Base-by-base conservation (phyloP, 169 alveolate species). In the Plasmodium relictum region DNA sequence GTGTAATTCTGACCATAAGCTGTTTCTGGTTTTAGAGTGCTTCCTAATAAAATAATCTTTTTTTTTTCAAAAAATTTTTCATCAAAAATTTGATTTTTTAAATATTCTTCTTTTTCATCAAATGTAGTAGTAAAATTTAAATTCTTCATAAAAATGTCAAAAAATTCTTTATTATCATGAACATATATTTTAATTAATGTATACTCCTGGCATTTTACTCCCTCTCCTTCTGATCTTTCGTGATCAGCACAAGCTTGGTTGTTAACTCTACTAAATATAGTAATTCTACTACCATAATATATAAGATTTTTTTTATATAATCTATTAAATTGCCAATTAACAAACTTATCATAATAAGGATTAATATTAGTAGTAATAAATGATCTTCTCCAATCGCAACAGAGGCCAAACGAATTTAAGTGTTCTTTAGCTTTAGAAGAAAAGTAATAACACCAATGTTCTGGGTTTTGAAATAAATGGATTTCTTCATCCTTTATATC, bases 11-110 rank as follows among this genome's bases (percentile, higher is more conserved):
- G 99, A 0, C 99, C 99, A 93, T 98, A 99, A 98, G 98, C 98
- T 66, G 99, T 99, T 94, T 99, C 99, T 20, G 99, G 99, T 89
- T 99, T 97, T 88, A 99, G 93, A 0, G 99, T 99, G 2, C 99
- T 99, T 6, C 99, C 99, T 16, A 98, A 98, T 71, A 98, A 92
- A 93, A 87, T 63, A 6, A 73, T 58, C 44, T 69, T 72, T 62
- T 66, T 59, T 31, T 63, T 65, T 48, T 31, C 45, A 48, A 71
- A 59, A 58, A 63, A 71, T 2, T 48, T 39, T 26, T 41, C 61
- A 22, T 44, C 76, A 31, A 39, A 65, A 20, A 88, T 78, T 20
- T 66, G n/a, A 39, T 59, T 63, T 59, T 72, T 48, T 62, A 54
- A 66, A 76, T 16, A 50, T 41, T 73, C 78, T 18, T 87, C n/a